Evolutionary conservation across 768 basidiomycete species (phyloP).

Genomic region (Clavaria fumosa): DNA sequence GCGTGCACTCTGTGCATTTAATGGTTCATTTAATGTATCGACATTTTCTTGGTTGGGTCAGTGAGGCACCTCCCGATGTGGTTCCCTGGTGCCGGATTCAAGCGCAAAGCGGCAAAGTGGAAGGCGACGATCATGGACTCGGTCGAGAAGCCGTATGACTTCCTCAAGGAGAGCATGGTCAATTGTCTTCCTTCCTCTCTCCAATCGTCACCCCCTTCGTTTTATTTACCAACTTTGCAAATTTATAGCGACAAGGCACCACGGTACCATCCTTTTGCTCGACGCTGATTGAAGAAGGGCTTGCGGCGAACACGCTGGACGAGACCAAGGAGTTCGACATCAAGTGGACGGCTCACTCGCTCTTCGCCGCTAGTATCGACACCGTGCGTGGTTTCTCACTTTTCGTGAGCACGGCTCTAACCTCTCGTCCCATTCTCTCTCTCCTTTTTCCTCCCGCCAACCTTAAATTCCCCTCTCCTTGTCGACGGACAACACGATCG

Average conservation of each 20-base stretch:
- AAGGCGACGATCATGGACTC: conserved; percentile 18
- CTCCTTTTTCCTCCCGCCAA: too few relatives aligned
- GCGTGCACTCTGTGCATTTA: conserved; percentile 3
- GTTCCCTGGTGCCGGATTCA: conserved; percentile 28
- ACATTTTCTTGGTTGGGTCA: neutral
- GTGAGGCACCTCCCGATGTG: conserved; percentile 15
- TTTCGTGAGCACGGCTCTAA: neutral
- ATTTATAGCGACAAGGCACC: conserved; percentile 24
- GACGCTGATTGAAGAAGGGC: conserved; percentile 38
- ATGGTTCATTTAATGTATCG: neutral
- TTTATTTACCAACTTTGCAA: neutral
- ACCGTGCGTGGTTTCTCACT: conserved; percentile 29
- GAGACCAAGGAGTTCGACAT: conserved; percentile 46
- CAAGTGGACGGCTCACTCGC: conserved; percentile 74
- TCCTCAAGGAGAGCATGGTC: conserved; percentile 11
- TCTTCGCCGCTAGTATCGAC: conserved; percentile 53
- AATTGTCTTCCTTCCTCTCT: too few relatives aligned
- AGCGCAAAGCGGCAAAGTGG: conserved; percentile 24
- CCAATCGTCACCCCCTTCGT: neutral
- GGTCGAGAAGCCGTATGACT: conserved; percentile 11
- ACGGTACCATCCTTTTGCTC: conserved; percentile 29
- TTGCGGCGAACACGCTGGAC: conserved; percentile 18
- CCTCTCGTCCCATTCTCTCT: too few relatives aligned
- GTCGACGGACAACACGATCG: too few relatives aligned
- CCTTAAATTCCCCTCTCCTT: too few relatives aligned